Evolutionary conservation across 805 yeast genomes (phyloP), one percentile per base, ranked within the genome.

Genomic region (Starmerella sirachaensis): DNA sequence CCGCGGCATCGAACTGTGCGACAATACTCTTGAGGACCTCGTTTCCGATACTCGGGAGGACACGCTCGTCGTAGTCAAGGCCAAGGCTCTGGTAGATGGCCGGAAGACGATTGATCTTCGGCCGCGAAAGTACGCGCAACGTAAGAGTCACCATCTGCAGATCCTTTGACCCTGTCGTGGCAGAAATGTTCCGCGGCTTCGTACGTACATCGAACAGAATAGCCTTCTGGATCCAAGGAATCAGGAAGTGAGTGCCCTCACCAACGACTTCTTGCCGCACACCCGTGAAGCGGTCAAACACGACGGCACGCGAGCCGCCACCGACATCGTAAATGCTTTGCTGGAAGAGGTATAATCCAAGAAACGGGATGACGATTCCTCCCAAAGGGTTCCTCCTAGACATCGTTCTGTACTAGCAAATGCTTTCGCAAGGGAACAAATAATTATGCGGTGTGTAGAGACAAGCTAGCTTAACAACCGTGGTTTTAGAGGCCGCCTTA

Each of bases 131-230:
- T 31, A 91, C 94, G 55, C 98, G 74, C 56, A 91, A 68, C 3
- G 97, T 91, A 57, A 91, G 66, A 8, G 93, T 77, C 25, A 91
- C 98, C 70, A 80, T 88, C 63, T 91, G 98, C 62, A 91, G 69
- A 64, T 91, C 98, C 63, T 88, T 91, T 18, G 96, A 84, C 25
- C 98, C 98, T 1, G 98, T 91, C 47, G 85, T 82, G 17, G 97
- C 79, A 30, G 93, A 76, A 54, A 91, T 86, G 50, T 80, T 82
- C 62, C 91, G 78, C 24, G 98, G 97, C 40, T 56, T 80, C n/a
- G 95, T 86, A 57, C 96, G 72, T 20, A 91, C 94, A 59, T 91
- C 98, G 59, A 72, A 91, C 13, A 84, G 64, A 34, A 91, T 70
- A 3, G 97, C 93, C 58, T 74, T 77, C 59, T 91, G 98, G 48